Evolutionary conservation across 2,329 filamentous ascomycete species (phyloP).

Genomic region (Diaporthe sp.): DNA sequence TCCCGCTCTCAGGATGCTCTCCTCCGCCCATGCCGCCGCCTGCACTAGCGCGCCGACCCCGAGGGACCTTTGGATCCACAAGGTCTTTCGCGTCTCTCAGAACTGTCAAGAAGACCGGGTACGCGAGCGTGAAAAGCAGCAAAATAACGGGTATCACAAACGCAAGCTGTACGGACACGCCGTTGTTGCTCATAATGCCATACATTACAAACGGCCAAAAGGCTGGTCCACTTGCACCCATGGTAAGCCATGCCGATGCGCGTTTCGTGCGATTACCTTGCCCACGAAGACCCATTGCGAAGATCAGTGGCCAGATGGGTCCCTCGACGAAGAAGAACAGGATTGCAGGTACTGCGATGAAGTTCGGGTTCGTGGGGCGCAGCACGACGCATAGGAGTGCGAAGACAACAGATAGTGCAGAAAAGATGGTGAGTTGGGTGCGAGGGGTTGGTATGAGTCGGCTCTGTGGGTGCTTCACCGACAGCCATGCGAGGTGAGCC

Average conservation of each 20-base stretch:
- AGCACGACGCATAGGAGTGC: constrained; percentile 60
- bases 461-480: constrained; percentile 52
- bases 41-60: background rate
- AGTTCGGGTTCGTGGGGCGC: constrained; percentile 55
- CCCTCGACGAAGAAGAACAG: constrained; percentile 85
- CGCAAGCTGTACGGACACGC: constrained; percentile 65
- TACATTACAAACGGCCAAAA: constrained; percentile 81
- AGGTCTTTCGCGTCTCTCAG: constrained; percentile 56
- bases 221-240: constrained; percentile 77
- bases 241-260: constrained; percentile 81
- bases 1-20: background rate
- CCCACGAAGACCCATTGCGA: constrained; percentile 81
- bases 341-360: constrained; percentile 69
- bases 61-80: constrained; percentile 44
- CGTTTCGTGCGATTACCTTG: constrained; percentile 84
- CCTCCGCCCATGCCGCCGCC: constrained; percentile 23
- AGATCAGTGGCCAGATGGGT: constrained; percentile 85
- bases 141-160: constrained; percentile 72
- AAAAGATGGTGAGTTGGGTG: constrained; percentile 74
- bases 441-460: constrained; percentile 71
- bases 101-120: constrained; percentile 60
- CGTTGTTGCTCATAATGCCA: constrained; percentile 59
- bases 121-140: constrained; percentile 57
- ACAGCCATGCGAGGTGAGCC: constrained; percentile 70
- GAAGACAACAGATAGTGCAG: constrained; percentile 69